Evolutionary conservation across 805 yeast genomes (phyloP), one percentile per base, ranked within the genome.

Genomic region (Yarrowia divulgata): DNA sequence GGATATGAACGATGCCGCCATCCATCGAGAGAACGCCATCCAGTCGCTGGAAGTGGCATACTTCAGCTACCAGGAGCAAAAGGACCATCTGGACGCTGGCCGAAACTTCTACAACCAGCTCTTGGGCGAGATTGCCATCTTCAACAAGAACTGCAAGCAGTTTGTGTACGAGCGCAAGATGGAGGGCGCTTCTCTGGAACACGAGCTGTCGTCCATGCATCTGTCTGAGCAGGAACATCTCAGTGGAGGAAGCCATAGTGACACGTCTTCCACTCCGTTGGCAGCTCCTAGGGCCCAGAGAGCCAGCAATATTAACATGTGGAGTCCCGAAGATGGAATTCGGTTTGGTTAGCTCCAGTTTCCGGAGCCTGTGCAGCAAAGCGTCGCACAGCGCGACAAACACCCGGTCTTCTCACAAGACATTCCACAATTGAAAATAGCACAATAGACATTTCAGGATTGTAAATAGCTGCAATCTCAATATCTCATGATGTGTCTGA

Each of bases 61-160:
- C 71, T 76, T 80, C 48, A 82, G 85, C 60, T 89, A 81, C 73
- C 77, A 82, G 37, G 91, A 89, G 73, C 81, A 91, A 1, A 77
- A 83, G 18, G 79, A 82, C 6, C 89, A 90, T 74, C 76, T 91
- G 35, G 83, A 83, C 39, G 90, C 89, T 73, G 97, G 97, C 0
- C 73, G 85, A 0, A 82, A 83, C 68, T 93, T 93, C 75, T 93
- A 93, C 79, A 82, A 82, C 46, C 89, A 88, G 67, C 85, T 91
- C 71, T 78, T 83, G 39, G 77, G 76, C 9, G 84, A 84, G 67
- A 82, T 85, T 7, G 78, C 80, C 37, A 77, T 73, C 2, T 82
- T 87, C 23, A 74, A 84, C 49, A 77, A 78, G 14, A 86, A 84
- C 49, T 83, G 88, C 71, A 86, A 85, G 71, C 78, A 79, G 16